Evolutionary conservation across 768 basidiomycete species (phyloP).

Genomic region (Lactarius vividus): DNA sequence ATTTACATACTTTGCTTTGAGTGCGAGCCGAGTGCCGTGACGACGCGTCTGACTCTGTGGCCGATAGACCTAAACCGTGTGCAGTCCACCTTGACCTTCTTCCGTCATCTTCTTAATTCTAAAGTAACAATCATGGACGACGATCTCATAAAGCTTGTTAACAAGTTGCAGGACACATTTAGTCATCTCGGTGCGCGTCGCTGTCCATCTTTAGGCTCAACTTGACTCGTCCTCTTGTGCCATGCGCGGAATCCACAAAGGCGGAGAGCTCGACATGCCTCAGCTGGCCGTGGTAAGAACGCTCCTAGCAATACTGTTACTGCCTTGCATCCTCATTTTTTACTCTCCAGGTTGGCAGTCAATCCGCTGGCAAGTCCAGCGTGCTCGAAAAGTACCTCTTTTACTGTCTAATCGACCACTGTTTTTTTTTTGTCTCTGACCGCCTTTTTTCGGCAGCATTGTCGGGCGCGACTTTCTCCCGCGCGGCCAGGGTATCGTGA

Average conservation of each 20-base stretch:
- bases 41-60: constrained; percentile 16
- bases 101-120: not conserved
- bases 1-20: constrained; percentile 16
- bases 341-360: constrained; percentile 77
- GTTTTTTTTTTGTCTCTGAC: not conserved
- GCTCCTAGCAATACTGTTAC: no score
- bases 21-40: constrained; percentile 17
- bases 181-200: constrained; percentile 69
- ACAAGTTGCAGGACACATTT: constrained; percentile 93
- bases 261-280: constrained; percentile 90
- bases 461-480: constrained; percentile 92
- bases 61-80: not conserved
- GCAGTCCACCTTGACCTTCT: not conserved
- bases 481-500: constrained; percentile 91
- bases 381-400: constrained; percentile 82
- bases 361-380: constrained; percentile 95
- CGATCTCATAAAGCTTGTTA: constrained; percentile 91
- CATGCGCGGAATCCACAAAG: constrained; percentile 37
- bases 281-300: constrained; percentile 80
- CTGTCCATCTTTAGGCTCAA: constrained; percentile 18
- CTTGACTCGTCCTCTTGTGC: constrained; percentile 13
- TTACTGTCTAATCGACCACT: not conserved
- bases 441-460: constrained; percentile 46
- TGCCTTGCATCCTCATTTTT: not conserved
- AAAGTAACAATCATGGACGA: constrained; percentile 70